Percentiles rank a stretch among this genome's conserved stretches.
Conservation (phyloP, 768 basidiomycete species). For the Suillus fuscotomentosus region DNA sequence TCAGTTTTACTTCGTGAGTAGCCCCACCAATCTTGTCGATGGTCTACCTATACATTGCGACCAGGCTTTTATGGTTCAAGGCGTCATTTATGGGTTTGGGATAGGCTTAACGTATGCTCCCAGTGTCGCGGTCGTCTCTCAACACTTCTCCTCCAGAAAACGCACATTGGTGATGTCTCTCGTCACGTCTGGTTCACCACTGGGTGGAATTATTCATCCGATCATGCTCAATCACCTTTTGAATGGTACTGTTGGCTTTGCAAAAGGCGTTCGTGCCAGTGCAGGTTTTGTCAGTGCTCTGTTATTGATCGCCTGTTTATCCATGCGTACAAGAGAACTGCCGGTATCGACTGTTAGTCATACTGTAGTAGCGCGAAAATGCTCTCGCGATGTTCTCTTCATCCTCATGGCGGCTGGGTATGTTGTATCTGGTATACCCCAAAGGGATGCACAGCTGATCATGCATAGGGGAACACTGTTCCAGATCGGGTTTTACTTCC, state of each 20-base stretch:
- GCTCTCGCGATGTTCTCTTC: not conserved
- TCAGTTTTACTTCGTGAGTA: slow-evolving; percentile 32
- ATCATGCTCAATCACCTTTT: not conserved
- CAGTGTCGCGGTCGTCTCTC: not conserved
- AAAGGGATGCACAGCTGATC: not conserved
- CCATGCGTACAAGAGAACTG: not conserved
- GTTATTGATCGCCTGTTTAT: not conserved
- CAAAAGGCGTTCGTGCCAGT: not conserved
- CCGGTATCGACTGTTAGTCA: not conserved
- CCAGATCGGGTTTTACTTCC: not conserved
- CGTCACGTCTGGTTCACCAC: not conserved
- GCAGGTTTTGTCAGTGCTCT: not conserved
- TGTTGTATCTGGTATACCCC: not conserved
- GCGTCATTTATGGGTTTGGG: not conserved
- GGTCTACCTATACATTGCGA: not conserved
- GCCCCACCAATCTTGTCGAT: not conserved
- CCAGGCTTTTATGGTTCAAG: not conserved
- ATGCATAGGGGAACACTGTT: not conserved
- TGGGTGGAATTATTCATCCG: not conserved
- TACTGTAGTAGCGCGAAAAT: not conserved
- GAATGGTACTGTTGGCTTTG: not conserved
- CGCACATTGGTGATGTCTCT: not conserved
- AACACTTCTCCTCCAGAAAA: not conserved
- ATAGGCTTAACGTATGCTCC: not conserved
- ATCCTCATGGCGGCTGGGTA: not conserved